Evolutionary conservation across 108 stramenopile species (phyloP).

Genomic region (Pseudonitzschia multiseries): DNA sequence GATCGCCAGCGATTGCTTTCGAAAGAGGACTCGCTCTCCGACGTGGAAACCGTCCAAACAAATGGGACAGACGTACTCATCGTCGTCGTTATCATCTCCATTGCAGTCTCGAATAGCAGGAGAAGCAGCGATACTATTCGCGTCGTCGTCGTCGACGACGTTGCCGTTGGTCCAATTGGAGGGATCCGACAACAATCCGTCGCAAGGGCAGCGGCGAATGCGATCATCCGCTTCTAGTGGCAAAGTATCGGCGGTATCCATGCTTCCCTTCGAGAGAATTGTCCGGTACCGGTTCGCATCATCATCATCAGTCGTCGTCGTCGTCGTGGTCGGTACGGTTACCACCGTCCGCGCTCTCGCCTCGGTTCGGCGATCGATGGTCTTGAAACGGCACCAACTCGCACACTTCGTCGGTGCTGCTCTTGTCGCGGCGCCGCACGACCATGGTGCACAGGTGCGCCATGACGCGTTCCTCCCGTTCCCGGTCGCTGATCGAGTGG

Average conservation of each 20-base stretch:
- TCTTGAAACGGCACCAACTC: not conserved
- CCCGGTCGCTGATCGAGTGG: not conserved
- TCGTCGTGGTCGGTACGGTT: not conserved
- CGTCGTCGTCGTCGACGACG: too few relatives aligned
- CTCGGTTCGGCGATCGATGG: not conserved
- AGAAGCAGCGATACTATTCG: too few relatives aligned
- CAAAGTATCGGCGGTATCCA: not conserved
- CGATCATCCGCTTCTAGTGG: not conserved
- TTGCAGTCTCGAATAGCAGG: not conserved
- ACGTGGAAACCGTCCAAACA: constrained; percentile 40
- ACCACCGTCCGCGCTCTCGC: too few relatives aligned
- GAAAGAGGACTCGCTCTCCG: constrained; percentile 36
- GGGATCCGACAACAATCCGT: too few relatives aligned
- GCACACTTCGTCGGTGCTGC: not conserved
- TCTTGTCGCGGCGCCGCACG: not conserved
- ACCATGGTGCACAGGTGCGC: constrained; percentile 12
- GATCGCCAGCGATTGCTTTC: not conserved
- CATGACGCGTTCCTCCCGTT: constrained; percentile 13
- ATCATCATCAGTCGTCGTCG: not conserved
- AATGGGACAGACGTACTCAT: constrained; percentile 36
- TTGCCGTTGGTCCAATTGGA: too few relatives aligned
- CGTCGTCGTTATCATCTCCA: constrained; percentile 21
- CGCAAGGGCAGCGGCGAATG: not conserved
- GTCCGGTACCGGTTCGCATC: not conserved
- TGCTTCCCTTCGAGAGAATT: not conserved